phyloP scores from a whole-genome alignment of 768 basidiomycete species.

The Mycena rebaudengoi region DNA sequence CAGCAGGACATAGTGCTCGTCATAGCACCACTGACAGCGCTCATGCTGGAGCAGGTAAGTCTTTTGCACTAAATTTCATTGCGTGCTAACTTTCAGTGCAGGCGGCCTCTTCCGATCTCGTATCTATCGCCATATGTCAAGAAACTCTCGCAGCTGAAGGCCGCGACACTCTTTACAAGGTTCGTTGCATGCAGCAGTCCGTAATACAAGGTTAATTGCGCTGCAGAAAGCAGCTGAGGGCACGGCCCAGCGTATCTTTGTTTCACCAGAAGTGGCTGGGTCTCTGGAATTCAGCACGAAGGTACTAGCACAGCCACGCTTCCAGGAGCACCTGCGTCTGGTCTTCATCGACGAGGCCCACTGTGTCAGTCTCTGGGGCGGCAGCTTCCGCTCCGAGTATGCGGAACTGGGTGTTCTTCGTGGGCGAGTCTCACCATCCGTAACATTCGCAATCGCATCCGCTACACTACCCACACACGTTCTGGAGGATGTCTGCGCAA shows the following conservation, averaged over 20 bases:
- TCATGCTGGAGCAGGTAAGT: not conserved
- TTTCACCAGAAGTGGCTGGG: not conserved
- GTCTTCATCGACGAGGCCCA: not conserved
- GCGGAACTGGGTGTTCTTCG: not conserved
- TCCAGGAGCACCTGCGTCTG: not conserved
- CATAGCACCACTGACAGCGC: not conserved
- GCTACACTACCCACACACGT: too few species aligned
- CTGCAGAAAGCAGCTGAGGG: not conserved
- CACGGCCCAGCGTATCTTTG: not conserved
- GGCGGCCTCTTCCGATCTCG: not conserved
- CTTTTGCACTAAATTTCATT: not conserved
- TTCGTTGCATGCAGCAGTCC: too few species aligned
- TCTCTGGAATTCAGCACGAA: not conserved
- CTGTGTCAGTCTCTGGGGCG: not conserved
- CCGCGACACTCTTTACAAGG: not conserved
- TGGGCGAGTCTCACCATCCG: not conserved
- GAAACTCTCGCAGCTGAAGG: not conserved
- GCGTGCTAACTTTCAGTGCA: not conserved
- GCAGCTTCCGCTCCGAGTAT: not conserved
- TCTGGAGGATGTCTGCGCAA: not conserved
- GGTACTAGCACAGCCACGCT: not conserved
- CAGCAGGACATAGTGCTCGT: not conserved
- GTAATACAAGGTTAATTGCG: too few species aligned
- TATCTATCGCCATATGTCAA: not conserved
- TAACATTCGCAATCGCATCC: not conserved